phyloP scores from a whole-genome alignment of 108 stramenopile species.

The Cyclostephanos invisitatus region DNA sequence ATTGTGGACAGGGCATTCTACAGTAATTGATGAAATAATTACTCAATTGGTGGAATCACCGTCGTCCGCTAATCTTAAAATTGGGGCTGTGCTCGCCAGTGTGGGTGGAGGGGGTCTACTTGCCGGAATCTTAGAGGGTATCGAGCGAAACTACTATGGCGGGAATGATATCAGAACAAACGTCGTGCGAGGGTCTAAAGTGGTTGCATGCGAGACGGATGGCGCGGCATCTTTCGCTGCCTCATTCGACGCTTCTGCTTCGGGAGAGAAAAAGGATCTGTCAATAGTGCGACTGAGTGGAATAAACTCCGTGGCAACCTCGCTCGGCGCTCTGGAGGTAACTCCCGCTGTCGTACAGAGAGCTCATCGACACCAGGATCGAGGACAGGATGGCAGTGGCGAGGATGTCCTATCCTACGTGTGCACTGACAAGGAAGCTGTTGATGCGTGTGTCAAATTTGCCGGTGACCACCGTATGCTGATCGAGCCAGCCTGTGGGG shows the following conservation, averaged over 20 bases:
- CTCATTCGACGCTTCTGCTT: slow-evolving; percentile 34
- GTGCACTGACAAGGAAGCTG: slow-evolving; percentile 83
- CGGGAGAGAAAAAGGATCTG: slow-evolving; percentile 45
- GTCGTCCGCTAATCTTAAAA: slow-evolving; percentile 4
- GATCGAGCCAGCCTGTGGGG: slow-evolving; percentile 94
- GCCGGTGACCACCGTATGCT: slow-evolving; percentile 82
- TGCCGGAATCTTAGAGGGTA: slow-evolving; percentile 82
- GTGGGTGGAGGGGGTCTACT: slow-evolving; percentile 93
- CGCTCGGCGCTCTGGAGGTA: slow-evolving; percentile 81
- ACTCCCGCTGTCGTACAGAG: slow-evolving; percentile 76
- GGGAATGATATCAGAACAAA: slow-evolving; percentile 14
- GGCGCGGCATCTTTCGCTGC: slow-evolving; percentile 85
- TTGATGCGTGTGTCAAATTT: slow-evolving; percentile 78
- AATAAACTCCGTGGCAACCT: slow-evolving; percentile 84
- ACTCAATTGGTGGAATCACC: slow-evolving; percentile 47
- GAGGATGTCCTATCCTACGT: slow-evolving; percentile 57
- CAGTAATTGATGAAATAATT: slow-evolving; percentile 83
- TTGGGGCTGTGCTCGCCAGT: slow-evolving; percentile 79
- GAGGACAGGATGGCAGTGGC: slow-evolving; percentile 27
- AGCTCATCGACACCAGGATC: slow-evolving; percentile 43
- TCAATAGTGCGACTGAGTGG: slow-evolving; percentile 52
- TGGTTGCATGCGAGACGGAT: slow-evolving; percentile 86
- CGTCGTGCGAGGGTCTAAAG: slow-evolving; percentile 47
- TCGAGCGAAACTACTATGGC: slow-evolving; percentile 50
- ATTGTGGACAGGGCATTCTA: slow-evolving; percentile 90